phyloP scores from a whole-genome alignment of 2,329 filamentous ascomycete genomes.

The Elsinoe australis region DNA sequence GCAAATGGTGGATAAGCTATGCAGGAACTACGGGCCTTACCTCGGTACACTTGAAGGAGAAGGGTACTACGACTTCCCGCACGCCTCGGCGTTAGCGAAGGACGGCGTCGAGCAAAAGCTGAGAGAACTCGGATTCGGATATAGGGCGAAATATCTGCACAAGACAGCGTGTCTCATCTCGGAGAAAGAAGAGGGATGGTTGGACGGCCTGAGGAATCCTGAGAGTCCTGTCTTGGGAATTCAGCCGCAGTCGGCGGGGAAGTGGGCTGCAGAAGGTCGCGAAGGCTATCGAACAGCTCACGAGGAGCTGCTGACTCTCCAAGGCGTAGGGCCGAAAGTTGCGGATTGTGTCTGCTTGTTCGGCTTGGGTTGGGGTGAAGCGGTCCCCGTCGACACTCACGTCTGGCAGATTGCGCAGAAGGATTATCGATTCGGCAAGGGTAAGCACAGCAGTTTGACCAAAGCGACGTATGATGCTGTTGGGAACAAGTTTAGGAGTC shows the following conservation, averaged over 20 bases:
- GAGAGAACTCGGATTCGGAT: conserved; percentile 81
- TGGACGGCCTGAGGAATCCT: conserved; percentile 70
- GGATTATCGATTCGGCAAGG: conserved; percentile 86
- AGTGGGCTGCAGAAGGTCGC: conserved; percentile 45
- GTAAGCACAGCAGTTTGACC: conserved; percentile 75
- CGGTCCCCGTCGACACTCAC: conserved; percentile 94
- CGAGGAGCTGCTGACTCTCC: conserved; percentile 65
- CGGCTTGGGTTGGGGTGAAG: conserved; percentile 91
- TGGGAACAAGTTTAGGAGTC: conserved; percentile 75
- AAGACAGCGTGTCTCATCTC: conserved; percentile 73
- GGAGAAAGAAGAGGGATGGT: conserved; percentile 61
- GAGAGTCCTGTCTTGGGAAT: conserved; percentile 55
- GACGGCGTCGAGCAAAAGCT: conserved; percentile 72
- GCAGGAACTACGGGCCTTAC: conserved; percentile 71
- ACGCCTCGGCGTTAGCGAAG: conserved; percentile 63
- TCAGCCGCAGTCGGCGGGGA: conserved; percentile 37
- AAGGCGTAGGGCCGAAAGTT: conserved; percentile 93
- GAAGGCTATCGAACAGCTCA: conserved; percentile 73
- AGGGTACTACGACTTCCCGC: conserved; percentile 80
- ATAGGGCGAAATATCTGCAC: conserved; percentile 85
- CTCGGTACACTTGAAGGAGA: conserved; percentile 57
- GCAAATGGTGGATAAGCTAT: conserved; percentile 93
- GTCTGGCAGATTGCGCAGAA: conserved; percentile 97
- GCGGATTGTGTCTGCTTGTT: conserved; percentile 95
- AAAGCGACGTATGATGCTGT: conserved; percentile 85